A percentile compares a stretch with the other conserved stretches of the same genome.
These are phyloP conservation scores for Jatropha multifida DNA, from an alignment of 441 rosid genomes.

Conservation along the genomic window DNA sequence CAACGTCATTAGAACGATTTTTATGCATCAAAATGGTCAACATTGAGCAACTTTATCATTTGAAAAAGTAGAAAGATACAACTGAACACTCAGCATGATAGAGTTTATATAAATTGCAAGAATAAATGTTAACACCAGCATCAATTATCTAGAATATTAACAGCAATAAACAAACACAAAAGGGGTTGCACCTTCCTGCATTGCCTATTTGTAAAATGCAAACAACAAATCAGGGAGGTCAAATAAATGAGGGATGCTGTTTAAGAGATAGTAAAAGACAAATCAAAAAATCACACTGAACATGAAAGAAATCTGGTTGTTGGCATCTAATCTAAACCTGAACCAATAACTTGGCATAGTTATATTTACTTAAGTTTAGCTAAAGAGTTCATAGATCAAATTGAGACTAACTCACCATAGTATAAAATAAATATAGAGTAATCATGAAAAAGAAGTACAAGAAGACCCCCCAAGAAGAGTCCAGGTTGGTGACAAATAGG, in stretches of 20 bases:
- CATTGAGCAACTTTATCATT: constrained; percentile 1
- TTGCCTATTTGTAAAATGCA: not conserved
- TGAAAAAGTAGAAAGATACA: not conserved
- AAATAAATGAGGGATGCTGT: not conserved
- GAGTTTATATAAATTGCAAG: not conserved
- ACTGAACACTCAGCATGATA: not conserved
- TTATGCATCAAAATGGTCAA: not conserved
- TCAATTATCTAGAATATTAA: not conserved
- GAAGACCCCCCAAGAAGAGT: too few species aligned
- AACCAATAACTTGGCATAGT: not conserved
- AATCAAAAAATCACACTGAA: not conserved
- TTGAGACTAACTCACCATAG: not conserved
- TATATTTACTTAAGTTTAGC: not conserved
- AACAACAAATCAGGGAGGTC: not conserved
- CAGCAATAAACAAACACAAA: not conserved
- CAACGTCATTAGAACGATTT: not conserved
- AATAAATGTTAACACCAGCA: not conserved
- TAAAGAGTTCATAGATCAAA: not conserved
- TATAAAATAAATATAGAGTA: too few species aligned
- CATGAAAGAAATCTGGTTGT: not conserved
- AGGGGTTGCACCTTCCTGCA: not conserved
- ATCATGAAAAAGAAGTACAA: too few species aligned
- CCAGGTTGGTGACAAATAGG: too few species aligned
- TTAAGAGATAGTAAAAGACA: not conserved
- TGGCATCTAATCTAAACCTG: not conserved